phyloP scores from a whole-genome alignment of 1,139 yeast species.

The Scheffersomyces quercinus region DNA sequence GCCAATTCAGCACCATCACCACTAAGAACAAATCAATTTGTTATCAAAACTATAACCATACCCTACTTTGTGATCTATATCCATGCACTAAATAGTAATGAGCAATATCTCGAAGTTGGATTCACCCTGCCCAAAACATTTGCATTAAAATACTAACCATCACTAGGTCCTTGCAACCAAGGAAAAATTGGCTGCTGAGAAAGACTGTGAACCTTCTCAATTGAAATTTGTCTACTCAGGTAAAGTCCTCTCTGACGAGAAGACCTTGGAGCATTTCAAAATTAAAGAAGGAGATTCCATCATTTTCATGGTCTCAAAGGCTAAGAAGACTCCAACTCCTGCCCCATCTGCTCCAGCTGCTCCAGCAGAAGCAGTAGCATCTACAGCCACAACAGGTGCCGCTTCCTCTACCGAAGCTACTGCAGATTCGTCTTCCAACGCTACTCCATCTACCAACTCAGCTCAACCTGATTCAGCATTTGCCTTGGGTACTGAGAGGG shows the following conservation, averaged over 20 bases:
- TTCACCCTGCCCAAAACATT: no score
- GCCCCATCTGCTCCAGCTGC: constrained; percentile 13
- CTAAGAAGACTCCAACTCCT: constrained; percentile 36
- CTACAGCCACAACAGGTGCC: constrained; percentile 7
- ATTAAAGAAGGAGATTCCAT: constrained; percentile 89
- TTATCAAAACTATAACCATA: no score
- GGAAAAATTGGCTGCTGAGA: constrained; percentile 66
- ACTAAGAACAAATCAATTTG: no score
- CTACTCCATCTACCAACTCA: constrained; percentile 22
- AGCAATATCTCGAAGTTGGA: no score
- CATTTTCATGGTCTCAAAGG: constrained; percentile 80
- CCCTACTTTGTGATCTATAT: no score
- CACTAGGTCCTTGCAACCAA: constrained; percentile 66
- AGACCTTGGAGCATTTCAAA: constrained; percentile 68
- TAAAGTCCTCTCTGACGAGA: constrained; percentile 83
- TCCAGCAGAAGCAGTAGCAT: constrained; percentile 20
- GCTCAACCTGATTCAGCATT: constrained; percentile 37
- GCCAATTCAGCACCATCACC: no score
- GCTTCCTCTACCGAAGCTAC: constrained; percentile 14
- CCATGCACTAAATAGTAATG: no score
- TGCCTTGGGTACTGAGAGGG: constrained; percentile 66
- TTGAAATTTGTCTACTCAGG: constrained; percentile 92
- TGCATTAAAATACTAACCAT: constrained; percentile 11
- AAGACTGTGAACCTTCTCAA: constrained; percentile 70
- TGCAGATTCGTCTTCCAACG: constrained; percentile 19